Percentiles rank a stretch among this genome's conserved stretches.
Conservation (phyloP, 106 monocot genomes). For the Hemerocallis citrina region DNA sequence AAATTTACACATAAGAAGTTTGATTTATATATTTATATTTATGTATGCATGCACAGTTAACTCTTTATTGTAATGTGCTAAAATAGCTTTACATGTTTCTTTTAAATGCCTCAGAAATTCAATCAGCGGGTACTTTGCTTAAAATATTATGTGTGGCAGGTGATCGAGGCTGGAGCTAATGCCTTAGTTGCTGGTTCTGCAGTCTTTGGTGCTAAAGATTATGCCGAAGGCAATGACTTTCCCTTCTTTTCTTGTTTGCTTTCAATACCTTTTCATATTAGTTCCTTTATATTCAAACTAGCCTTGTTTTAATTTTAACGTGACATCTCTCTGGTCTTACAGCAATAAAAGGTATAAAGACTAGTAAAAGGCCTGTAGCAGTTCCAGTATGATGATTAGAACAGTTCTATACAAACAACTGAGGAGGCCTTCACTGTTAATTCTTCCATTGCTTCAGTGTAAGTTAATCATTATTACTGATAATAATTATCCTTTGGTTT, state of each 20-base stretch:
- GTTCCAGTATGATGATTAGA: constrained; percentile 42
- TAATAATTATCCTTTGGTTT: not conserved
- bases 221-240: constrained; percentile 70
- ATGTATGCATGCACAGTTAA: no score
- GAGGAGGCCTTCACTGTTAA: not conserved
- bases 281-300: not conserved
- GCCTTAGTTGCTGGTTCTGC: constrained; percentile 96
- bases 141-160: constrained; percentile 43
- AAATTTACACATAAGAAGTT: no score
- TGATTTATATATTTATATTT: no score
- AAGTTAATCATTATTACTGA: constrained; percentile 5
- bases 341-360: constrained; percentile 95
- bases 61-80: no score
- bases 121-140: not conserved
- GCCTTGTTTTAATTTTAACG: not conserved
- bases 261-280: not conserved
- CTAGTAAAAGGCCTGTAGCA: constrained; percentile 69
- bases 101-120: no score
- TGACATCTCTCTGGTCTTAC: constrained; percentile 17
- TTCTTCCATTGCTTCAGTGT: constrained; percentile 2
- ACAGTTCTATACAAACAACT: not conserved
- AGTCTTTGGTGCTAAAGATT: constrained; percentile 95
- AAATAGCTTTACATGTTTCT: no score
- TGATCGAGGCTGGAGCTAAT: constrained; percentile 97
- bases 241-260: not conserved